Base-by-base conservation (phyloP, 2,329 filamentous ascomycete genomes). In the Neurospora sp. region DNA sequence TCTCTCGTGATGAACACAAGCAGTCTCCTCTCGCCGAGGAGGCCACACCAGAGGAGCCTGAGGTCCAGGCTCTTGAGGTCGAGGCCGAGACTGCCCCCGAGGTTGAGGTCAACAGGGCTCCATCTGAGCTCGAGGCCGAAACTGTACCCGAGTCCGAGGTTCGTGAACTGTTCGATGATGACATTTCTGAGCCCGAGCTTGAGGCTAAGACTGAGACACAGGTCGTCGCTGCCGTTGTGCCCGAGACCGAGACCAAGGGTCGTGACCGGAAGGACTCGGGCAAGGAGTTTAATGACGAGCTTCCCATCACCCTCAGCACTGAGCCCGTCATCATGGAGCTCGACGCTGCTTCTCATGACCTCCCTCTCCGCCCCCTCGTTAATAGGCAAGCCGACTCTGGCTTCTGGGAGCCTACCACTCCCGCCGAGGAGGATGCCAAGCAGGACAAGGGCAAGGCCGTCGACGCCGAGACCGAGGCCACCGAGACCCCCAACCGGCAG, bases 341-440 rank as follows among this genome's bases (percentile, higher is more conserved):
- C 67, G 69, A 67, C 43, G 69, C 38, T 15, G 6, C 36, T 46
- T n/a, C 36, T 5, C 33, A 38, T 38, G 42, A 66, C 28, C 36
- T 38, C 67, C 42, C 69, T 38, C 17, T 38, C 66, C 39, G 66
- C 68, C 33, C 43, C 69, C 43, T 28, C 68, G 36, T 71, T 3
- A 43, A 71, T 17, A 42, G 74, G 28, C 70, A 74, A 39, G 74
- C 71, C 17, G 74, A 75, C 66, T 75, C 74, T 11, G 74, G 74
- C 15, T 75, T 75, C 71, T 75, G 74, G 74, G 74, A 75, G 17
- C 36, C 67, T 23, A 70, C 43, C 15, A 67, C 71, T 10, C 70
- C 73, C 19, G 36, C 67, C 19, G 72, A 74, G 38, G 46, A 36
- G 17, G 52, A 70, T 9, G 39, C 33, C 38, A 46, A 70, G 68